Conservation (phyloP, 2,329 filamentous ascomycete species). For the Acephala macrosclerotiorum region DNA sequence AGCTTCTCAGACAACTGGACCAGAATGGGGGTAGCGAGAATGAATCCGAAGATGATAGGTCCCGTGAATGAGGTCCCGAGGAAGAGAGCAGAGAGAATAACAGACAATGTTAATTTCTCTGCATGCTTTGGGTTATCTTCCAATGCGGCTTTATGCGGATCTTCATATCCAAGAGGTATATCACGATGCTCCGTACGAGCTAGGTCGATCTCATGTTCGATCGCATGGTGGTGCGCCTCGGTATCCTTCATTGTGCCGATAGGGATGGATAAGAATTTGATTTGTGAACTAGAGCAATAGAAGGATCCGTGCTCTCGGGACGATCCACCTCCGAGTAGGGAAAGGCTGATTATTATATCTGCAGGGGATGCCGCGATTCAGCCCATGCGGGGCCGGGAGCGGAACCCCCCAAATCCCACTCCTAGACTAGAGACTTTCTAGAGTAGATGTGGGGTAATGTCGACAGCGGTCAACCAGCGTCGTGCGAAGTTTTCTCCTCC, state of each 20-base stretch:
- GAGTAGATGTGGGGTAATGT: slow-evolving; percentile 3
- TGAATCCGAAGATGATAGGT: slow-evolving; percentile 35
- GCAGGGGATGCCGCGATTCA: slow-evolving; percentile 1
- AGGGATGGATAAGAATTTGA: not conserved
- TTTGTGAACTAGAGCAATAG: not conserved
- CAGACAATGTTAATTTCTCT: slow-evolving; percentile 27
- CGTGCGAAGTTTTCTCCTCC: not conserved
- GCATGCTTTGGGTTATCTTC: slow-evolving; percentile 30
- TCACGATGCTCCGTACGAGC: slow-evolving; percentile 20
- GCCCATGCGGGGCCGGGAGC: not conserved
- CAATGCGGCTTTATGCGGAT: slow-evolving; percentile 30
- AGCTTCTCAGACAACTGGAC: slow-evolving; percentile 35
- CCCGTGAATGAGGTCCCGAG: slow-evolving; percentile 31
- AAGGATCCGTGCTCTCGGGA: not conserved
- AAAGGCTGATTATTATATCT: not conserved
- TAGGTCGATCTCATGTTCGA: slow-evolving; percentile 17
- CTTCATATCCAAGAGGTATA: slow-evolving; percentile 23
- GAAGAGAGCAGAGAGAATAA: slow-evolving; percentile 31
- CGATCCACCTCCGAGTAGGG: not conserved
- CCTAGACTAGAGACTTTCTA: not conserved
- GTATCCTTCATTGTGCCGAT: slow-evolving; percentile 19
- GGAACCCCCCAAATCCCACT: slow-evolving; percentile 2
- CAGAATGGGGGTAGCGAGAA: slow-evolving; percentile 38
- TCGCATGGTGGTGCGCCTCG: slow-evolving; percentile 3
- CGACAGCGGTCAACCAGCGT: too few relatives aligned